Conservation (phyloP, 495 filamentous ascomycete genomes). For the Tuber brumale region DNA sequence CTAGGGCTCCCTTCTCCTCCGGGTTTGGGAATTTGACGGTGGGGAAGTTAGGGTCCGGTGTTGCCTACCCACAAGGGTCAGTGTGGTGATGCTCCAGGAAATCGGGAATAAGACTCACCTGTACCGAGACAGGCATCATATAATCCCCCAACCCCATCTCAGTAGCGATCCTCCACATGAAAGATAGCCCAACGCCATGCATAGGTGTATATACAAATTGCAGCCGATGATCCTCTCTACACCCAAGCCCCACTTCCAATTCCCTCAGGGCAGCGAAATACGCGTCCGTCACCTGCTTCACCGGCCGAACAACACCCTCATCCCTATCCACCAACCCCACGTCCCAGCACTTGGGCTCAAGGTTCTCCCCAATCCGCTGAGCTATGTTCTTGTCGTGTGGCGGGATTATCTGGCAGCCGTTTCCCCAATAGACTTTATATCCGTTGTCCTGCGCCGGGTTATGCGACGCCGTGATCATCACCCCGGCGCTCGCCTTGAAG, state of each 20-base stretch:
- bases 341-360: conserved; percentile 53
- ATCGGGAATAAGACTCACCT: conserved; percentile 31
- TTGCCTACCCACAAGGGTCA: conserved; percentile 33
- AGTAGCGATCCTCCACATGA: conserved; percentile 48
- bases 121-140: conserved; percentile 47
- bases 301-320: conserved; percentile 44
- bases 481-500: conserved; percentile 55
- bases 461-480: conserved; percentile 61
- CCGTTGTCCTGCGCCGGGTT: conserved; percentile 67
- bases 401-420: conserved; percentile 64
- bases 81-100: conserved; percentile 15
- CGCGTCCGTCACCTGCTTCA: conserved; percentile 45
- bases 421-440: conserved; percentile 68
- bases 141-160: conserved; percentile 48
- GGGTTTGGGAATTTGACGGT: conserved; percentile 68
- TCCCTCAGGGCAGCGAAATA: conserved; percentile 47
- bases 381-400: conserved; percentile 60
- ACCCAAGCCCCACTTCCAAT: conserved; percentile 14
- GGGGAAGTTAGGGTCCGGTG: conserved; percentile 63
- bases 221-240: neutral
- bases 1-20: conserved; percentile 63
- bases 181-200: conserved; percentile 57
- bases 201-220: conserved; percentile 63
- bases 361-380: conserved; percentile 53
- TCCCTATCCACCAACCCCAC: conserved; percentile 44